phyloP scores from a whole-genome alignment of 2,329 filamentous ascomycete species.

The Herpotrichia juniperi region DNA sequence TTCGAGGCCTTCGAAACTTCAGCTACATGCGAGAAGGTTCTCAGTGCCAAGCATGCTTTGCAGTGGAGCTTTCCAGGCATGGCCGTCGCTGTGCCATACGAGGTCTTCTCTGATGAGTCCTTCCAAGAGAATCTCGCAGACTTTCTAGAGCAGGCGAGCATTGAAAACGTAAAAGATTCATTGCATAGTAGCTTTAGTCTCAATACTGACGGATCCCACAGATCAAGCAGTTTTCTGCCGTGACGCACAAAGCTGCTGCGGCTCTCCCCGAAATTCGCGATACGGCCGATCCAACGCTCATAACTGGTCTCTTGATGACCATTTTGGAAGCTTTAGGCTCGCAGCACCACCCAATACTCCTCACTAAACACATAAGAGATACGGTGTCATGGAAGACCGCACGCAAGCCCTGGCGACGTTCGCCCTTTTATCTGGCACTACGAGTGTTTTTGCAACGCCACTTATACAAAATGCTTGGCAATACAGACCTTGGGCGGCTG shows the following conservation, averaged over 20 bases:
- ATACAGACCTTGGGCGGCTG: conserved; percentile 50
- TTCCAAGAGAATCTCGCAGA: conserved; percentile 58
- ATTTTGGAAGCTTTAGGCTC: conserved; percentile 63
- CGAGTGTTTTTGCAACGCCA: conserved; percentile 63
- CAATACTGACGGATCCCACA: too few relatives aligned
- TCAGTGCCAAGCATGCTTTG: conserved; percentile 59
- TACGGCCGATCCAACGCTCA: conserved; percentile 61
- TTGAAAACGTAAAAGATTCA: conserved; percentile 59
- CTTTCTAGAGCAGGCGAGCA: conserved; percentile 64
- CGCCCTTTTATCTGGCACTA: conserved; percentile 66
- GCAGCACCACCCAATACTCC: conserved; percentile 35
- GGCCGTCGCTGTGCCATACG: conserved; percentile 55
- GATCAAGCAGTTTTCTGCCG: conserved; percentile 58
- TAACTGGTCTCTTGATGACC: conserved; percentile 66
- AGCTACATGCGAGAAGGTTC: conserved; percentile 57
- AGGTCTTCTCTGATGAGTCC: conserved; percentile 41
- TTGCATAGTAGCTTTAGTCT: too few relatives aligned
- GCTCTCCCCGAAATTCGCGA: conserved; percentile 62
- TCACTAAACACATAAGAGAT: conserved; percentile 67
- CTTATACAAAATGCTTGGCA: conserved; percentile 51
- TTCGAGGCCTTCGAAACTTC: conserved; percentile 70
- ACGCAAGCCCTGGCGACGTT: conserved; percentile 65
- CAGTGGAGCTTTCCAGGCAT: conserved; percentile 66
- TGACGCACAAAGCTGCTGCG: conserved; percentile 58
- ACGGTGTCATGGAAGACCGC: conserved; percentile 61